Percentiles rank a stretch among this genome's conserved stretches.
Evolutionary conservation across 1,139 yeast species (phyloP).

Genomic region (Saccharomyces hybrid): DNA sequence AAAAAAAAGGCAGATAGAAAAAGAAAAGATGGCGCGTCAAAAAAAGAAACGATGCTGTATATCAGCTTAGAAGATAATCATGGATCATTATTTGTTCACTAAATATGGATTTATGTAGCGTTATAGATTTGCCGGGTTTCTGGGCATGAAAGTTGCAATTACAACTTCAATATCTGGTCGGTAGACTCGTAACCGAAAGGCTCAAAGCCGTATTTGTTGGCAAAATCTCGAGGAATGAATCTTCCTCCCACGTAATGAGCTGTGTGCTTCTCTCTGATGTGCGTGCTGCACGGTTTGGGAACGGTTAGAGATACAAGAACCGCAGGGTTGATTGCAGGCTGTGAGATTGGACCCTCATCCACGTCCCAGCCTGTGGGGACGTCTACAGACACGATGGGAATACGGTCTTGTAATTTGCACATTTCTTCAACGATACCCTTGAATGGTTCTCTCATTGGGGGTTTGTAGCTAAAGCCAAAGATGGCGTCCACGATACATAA

Average conservation of each 20-base stretch:
- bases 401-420: conserved; percentile 32
- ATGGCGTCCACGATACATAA: conserved; percentile 67
- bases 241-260: conserved; percentile 85
- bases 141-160: not conserved
- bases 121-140: not conserved
- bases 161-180: conserved; percentile 40
- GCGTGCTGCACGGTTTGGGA: conserved; percentile 77
- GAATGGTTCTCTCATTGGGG: conserved; percentile 81
- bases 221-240: conserved; percentile 59
- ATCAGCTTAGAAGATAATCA: not conserved
- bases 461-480: conserved; percentile 88
- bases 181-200: conserved; percentile 46
- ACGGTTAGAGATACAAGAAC: conserved; percentile 81
- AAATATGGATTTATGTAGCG: not conserved
- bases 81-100: not conserved
- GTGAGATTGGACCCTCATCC: conserved; percentile 62
- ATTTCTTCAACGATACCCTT: conserved; percentile 47
- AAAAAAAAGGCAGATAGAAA: not conserved
- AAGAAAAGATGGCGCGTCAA: not conserved
- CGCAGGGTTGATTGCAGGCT: conserved; percentile 45
- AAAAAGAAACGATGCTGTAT: not conserved
- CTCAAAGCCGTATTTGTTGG: conserved; percentile 62
- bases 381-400: conserved; percentile 73
- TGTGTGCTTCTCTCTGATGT: conserved; percentile 33
- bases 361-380: conserved; percentile 98